Evolutionary conservation across 768 basidiomycete species (phyloP), one percentile per base, ranked within the genome.

Genomic region (Leucosporidium creatinivorum): DNA sequence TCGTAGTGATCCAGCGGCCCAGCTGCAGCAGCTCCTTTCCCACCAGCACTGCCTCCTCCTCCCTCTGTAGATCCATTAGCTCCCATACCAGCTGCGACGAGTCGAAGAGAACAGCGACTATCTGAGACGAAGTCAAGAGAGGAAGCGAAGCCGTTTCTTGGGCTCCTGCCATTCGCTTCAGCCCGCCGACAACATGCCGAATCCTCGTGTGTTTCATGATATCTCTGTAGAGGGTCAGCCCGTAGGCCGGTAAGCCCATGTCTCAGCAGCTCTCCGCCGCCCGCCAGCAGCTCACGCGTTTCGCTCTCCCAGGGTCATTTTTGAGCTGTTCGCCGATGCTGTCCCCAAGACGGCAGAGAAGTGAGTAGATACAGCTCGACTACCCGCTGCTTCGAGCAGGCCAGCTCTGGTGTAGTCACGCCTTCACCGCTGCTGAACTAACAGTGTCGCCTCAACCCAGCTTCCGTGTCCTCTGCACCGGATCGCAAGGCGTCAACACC

Each of bases 381-480:
- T 25, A 15, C 18, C 4, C 54, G 6, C 39, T 33, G 33, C 33
- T 33, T 10, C n/a, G n/a, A n/a, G n/a, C n/a, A 5, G 33, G 33
- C 33, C 33, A 33, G 23, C 26, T 23, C 26, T 33, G 33, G 8
- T 31, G 15, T 28, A 30, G 31, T 4, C 55, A 5, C 2, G 55
- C 17, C 23, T 31, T 31, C 28, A 3, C 28, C 25, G 21, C 39
- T 25, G 13, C 28, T 51, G 49, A n/a, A 23, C 58, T 47, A 48
- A 65, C 26, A 69, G 10, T 21, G 66, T 65, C n/a, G 58, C 30
- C n/a, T 28, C 54, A 13, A 56, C 10, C 33, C 70, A 93, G 91
- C 79, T 93, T 93, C 77, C 85, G 91, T 54, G 85, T 86, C 4
- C 80, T 94, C 61, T 91, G 89, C 76, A 93, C 91, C 1, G 92